These are phyloP conservation scores for Fusarium buharicum DNA, from an alignment of 2,329 filamentous ascomycete species.

Conservation along the genomic window DNA sequence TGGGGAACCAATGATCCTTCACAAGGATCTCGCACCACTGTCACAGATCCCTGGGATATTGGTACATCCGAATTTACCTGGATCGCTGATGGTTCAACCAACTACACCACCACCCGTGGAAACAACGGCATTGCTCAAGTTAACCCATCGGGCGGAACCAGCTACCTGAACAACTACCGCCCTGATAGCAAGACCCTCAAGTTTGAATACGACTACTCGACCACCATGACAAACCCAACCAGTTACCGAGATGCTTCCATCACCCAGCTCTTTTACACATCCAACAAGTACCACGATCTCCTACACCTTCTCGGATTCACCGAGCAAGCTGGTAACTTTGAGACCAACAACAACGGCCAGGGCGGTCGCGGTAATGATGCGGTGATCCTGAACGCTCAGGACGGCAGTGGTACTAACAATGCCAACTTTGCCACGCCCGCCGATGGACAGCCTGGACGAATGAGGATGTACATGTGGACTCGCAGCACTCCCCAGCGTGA, in stretches of 20 bases:
- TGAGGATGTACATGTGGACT: slow-evolving; percentile 70
- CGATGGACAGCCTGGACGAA: slow-evolving; percentile 62
- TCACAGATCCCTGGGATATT: slow-evolving; percentile 61
- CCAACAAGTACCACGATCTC: slow-evolving; percentile 69
- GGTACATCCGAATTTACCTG: slow-evolving; percentile 63
- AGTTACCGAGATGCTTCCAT: slow-evolving; percentile 65
- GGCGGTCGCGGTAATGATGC: slow-evolving; percentile 63
- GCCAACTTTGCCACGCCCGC: slow-evolving; percentile 66
- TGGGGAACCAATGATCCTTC: slow-evolving; percentile 66
- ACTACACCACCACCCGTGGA: slow-evolving; percentile 64
- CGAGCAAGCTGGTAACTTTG: slow-evolving; percentile 69
- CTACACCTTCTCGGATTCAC: slow-evolving; percentile 67
- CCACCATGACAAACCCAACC: slow-evolving; percentile 48
- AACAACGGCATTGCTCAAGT: slow-evolving; percentile 68
- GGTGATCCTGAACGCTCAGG: slow-evolving; percentile 67
- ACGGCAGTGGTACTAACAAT: slow-evolving; percentile 65
- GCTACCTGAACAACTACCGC: slow-evolving; percentile 55
- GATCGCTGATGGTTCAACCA: slow-evolving; percentile 58
- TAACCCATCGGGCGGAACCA: slow-evolving; percentile 55
- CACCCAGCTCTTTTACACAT: slow-evolving; percentile 70
- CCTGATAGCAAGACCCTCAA: slow-evolving; percentile 55
- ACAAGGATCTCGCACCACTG: slow-evolving; percentile 56
- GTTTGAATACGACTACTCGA: slow-evolving; percentile 60
- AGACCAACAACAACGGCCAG: slow-evolving; percentile 64
- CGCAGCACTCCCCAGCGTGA: slow-evolving; percentile 60